phyloP scores from a whole-genome alignment of 805 yeast genomes.

The Peterozyma toletana region DNA sequence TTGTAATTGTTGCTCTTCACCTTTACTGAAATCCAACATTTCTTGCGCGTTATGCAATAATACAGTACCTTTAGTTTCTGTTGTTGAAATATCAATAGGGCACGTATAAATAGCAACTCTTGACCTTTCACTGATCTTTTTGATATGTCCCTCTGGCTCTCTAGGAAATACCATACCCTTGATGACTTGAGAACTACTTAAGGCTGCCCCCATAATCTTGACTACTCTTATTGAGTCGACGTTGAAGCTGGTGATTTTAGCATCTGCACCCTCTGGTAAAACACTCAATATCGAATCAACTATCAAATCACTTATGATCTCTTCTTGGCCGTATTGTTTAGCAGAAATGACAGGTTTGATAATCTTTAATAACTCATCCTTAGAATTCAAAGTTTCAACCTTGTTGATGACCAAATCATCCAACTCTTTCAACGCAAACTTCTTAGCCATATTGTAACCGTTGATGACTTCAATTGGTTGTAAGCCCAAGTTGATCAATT shows the following conservation, averaged over 20 bases:
- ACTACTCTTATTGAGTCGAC: slow-evolving; percentile 94
- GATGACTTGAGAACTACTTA: slow-evolving; percentile 67
- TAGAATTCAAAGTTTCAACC: slow-evolving; percentile 48
- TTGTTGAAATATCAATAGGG: slow-evolving; percentile 89
- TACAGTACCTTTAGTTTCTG: slow-evolving; percentile 99
- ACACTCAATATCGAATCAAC: slow-evolving; percentile 80
- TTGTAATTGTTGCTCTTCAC: slow-evolving; percentile 93
- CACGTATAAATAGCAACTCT: slow-evolving; percentile 91
- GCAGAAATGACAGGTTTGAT: slow-evolving; percentile 86
- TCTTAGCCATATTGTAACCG: slow-evolving; percentile 86
- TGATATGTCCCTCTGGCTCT: slow-evolving; percentile 91
- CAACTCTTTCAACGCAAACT: slow-evolving; percentile 60
- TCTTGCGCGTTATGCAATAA: slow-evolving; percentile 92
- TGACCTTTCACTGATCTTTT: slow-evolving; percentile 51
- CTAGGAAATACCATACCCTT: slow-evolving; percentile 98
- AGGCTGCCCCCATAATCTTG: slow-evolving; percentile 88
- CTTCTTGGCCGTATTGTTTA: slow-evolving; percentile 88
- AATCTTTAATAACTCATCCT: slow-evolving; percentile 57
- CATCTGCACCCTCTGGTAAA: slow-evolving; percentile 55
- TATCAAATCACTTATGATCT: slow-evolving; percentile 65
- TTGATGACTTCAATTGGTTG: slow-evolving; percentile 89
- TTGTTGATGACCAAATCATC: slow-evolving; percentile 58
- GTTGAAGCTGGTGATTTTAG: slow-evolving; percentile 44
- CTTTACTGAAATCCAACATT: slow-evolving; percentile 92
- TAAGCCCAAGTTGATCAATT: slow-evolving; percentile 74